These are phyloP conservation scores for Waitea zeae DNA, from an alignment of 1,284 basidiomycete species.

Conservation along the genomic window DNA sequence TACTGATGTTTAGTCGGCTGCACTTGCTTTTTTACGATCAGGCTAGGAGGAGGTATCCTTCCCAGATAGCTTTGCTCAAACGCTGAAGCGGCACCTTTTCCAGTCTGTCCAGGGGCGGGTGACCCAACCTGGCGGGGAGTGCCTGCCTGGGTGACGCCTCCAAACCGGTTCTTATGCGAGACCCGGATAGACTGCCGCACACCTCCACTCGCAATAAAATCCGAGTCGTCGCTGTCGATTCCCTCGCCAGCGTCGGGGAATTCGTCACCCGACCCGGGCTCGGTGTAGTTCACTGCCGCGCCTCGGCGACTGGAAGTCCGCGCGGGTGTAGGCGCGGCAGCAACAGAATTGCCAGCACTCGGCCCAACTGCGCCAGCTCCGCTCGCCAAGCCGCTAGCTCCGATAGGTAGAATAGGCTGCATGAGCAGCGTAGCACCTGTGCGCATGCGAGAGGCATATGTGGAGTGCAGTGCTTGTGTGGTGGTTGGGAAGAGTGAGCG, in stretches of 20 bases:
- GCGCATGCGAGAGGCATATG: slow-evolving; percentile 84
- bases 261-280: slow-evolving; percentile 71
- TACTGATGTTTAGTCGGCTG: slow-evolving; percentile 45
- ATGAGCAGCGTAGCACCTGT: slow-evolving; percentile 83
- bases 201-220: slow-evolving; percentile 35
- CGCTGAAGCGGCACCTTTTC: slow-evolving; percentile 22
- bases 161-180: slow-evolving; percentile 15
- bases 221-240: slow-evolving; percentile 64
- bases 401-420: slow-evolving; percentile 59
- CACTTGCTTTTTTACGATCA: slow-evolving; percentile 48
- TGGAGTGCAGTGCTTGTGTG: slow-evolving; percentile 64
- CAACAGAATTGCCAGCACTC: no score
- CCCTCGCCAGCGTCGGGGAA: slow-evolving; percentile 61
- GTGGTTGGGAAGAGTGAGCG: slow-evolving; percentile 35
- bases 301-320: slow-evolving; percentile 32
- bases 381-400: slow-evolving; percentile 17
- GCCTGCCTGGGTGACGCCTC: slow-evolving; percentile 18
- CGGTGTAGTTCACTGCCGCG: slow-evolving; percentile 73
- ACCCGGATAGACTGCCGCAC: slow-evolving; percentile 24
- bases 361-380: no score
- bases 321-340: slow-evolving; percentile 21
- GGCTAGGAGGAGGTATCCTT: slow-evolving; percentile 64
- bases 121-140: slow-evolving; percentile 14
- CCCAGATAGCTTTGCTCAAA: slow-evolving; percentile 84
- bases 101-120: slow-evolving; percentile 12